These are phyloP conservation scores for Septoria linicola DNA, from an alignment of 2,329 filamentous ascomycete species.

Conservation along the genomic window DNA sequence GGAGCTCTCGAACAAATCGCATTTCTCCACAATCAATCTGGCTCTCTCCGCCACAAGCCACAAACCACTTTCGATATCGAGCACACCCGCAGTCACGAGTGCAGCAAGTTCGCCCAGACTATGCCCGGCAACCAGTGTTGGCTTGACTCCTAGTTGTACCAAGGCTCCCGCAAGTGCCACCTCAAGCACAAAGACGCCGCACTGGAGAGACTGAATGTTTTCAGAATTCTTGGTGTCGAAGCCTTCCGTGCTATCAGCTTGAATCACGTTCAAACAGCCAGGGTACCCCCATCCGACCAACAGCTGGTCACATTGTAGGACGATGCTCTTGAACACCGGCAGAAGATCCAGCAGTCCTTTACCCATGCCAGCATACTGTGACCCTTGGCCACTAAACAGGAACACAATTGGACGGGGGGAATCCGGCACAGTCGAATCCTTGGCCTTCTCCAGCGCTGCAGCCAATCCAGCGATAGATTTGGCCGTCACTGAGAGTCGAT, in stretches of 20 bases:
- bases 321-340: conserved; percentile 5
- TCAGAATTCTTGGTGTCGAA: not conserved
- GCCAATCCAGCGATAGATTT: not conserved
- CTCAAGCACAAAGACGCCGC: conserved; percentile 12
- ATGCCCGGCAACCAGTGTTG: conserved; percentile 28
- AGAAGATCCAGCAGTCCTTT: conserved; percentile 7
- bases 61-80: conserved; percentile 9
- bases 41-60: conserved; percentile 16
- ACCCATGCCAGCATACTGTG: conserved; percentile 18
- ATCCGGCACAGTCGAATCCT: not conserved
- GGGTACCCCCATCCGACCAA: conserved; percentile 7
- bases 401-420: not conserved
- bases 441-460: not conserved
- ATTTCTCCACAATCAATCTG: conserved; percentile 10
- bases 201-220: conserved; percentile 12
- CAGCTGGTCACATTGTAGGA: conserved; percentile 10
- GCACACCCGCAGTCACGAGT: conserved; percentile 15
- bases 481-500: conserved; percentile 17
- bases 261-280: conserved; percentile 7
- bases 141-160: conserved; percentile 3
- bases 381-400: conserved; percentile 18
- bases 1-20: conserved; percentile 8
- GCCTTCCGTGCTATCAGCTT: not conserved
- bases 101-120: conserved; percentile 21
- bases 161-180: conserved; percentile 11